Conservation (phyloP, 768 basidiomycete species). For the Termitomyces sp. region DNA sequence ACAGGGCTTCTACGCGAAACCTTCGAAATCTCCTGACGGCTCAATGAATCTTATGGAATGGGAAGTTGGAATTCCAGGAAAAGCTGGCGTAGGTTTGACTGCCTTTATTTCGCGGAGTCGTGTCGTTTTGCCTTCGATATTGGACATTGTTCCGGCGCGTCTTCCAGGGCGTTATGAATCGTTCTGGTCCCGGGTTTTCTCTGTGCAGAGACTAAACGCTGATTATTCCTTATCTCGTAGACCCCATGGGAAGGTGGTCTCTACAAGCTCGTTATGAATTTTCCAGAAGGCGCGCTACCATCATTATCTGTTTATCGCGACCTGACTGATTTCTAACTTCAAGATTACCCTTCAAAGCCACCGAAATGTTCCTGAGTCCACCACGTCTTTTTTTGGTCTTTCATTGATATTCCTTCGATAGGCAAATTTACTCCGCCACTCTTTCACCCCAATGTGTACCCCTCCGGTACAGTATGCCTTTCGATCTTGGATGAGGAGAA, state of each 20-base stretch:
- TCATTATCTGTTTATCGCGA: not conserved
- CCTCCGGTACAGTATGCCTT: slow-evolving; percentile 96
- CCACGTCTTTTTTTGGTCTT: not conserved
- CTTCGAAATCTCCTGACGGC: slow-evolving; percentile 84
- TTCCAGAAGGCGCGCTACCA: slow-evolving; percentile 83
- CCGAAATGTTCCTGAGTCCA: slow-evolving; percentile 70
- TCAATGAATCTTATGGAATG: slow-evolving; percentile 96
- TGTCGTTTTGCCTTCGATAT: not conserved
- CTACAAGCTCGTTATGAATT: slow-evolving; percentile 90
- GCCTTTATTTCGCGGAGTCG: not conserved
- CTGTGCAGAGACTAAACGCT: slow-evolving; percentile 10
- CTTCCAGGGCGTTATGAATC: not conserved
- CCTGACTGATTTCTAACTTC: not conserved
- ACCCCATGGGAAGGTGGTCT: slow-evolving; percentile 97
- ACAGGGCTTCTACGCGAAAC: slow-evolving; percentile 97
- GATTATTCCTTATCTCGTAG: slow-evolving; percentile 37
- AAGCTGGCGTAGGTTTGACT: slow-evolving; percentile 61
- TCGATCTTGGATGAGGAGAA: slow-evolving; percentile 99
- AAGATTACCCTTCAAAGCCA: slow-evolving; percentile 94
- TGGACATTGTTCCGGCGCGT: slow-evolving; percentile 10
- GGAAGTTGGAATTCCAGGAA: slow-evolving; percentile 99
- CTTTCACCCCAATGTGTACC: slow-evolving; percentile 98
- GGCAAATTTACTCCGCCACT: slow-evolving; percentile 96
- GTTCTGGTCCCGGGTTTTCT: not conserved
- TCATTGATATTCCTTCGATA: slow-evolving; percentile 24